phyloP scores from a whole-genome alignment of 495 filamentous ascomycete genomes.

The Cudoniella acicularis region DNA sequence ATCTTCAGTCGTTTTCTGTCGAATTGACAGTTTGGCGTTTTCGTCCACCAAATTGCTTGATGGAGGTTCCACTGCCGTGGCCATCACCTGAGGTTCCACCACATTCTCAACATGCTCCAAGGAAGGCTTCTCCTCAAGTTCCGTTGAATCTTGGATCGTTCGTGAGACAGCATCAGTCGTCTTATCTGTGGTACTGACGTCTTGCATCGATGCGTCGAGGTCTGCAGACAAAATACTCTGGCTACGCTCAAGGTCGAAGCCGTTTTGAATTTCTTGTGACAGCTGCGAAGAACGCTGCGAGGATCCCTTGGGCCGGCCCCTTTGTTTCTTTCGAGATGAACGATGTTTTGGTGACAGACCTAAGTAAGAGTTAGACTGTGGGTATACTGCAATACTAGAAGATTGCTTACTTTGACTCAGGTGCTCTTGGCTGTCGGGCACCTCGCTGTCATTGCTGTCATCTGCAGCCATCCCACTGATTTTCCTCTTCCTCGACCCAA shows the following conservation, averaged over 20 bases:
- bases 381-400: not conserved
- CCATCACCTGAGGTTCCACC: not conserved
- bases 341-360: not conserved
- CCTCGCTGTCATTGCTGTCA: conserved; percentile 9
- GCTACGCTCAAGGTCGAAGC: not conserved
- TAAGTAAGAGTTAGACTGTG: not conserved
- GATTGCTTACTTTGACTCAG: conserved; percentile 5
- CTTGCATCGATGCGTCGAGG: conserved; percentile 9
- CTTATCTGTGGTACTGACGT: not conserved
- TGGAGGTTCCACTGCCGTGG: not conserved
- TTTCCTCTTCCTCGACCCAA: conserved; percentile 28
- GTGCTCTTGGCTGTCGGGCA: conserved; percentile 19
- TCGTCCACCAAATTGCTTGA: not conserved
- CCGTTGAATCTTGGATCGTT: not conserved
- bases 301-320: not conserved
- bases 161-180: not conserved
- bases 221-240: conserved; percentile 13
- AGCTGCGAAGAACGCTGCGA: not conserved
- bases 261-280: not conserved
- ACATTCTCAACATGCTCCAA: not conserved
- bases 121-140: not conserved
- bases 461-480: conserved; percentile 13
- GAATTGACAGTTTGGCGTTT: not conserved
- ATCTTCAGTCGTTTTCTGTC: not conserved
- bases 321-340: conserved; percentile 13